Conservation (phyloP, 106 monocot genomes). For the Dendrobium huoshanense region DNA sequence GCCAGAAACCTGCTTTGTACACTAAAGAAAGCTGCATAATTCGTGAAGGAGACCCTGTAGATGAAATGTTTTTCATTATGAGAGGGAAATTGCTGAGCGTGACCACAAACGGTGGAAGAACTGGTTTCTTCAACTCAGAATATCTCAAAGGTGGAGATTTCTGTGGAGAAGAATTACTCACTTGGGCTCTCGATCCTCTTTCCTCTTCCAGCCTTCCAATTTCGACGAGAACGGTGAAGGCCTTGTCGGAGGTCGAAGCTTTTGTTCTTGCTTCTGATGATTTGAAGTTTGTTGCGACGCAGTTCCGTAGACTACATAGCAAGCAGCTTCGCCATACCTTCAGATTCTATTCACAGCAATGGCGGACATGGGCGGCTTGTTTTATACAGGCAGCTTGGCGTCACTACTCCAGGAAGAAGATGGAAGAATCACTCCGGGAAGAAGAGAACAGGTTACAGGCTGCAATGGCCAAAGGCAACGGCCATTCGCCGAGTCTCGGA, state of each 20-base stretch:
- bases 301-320: slow-evolving; percentile 61
- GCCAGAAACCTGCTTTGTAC: slow-evolving; percentile 45
- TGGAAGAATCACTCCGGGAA: slow-evolving; percentile 37
- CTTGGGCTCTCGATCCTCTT: slow-evolving; percentile 57
- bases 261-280: slow-evolving; percentile 50
- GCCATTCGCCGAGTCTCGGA: slow-evolving; percentile 34
- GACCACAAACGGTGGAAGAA: slow-evolving; percentile 65
- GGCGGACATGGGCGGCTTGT: slow-evolving; percentile 67
- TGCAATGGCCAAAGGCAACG: slow-evolving; percentile 16
- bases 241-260: slow-evolving; percentile 48
- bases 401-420: slow-evolving; percentile 34
- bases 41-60: slow-evolving; percentile 52
- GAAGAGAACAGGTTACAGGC: slow-evolving; percentile 43
- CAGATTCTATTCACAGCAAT: slow-evolving; percentile 54
- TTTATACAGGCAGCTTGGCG: slow-evolving; percentile 68
- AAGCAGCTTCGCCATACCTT: slow-evolving; percentile 59
- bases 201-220: slow-evolving; percentile 45
- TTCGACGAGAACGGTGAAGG: slow-evolving; percentile 54
- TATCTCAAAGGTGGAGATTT: slow-evolving; percentile 49
- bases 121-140: slow-evolving; percentile 55
- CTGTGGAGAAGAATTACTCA: slow-evolving; percentile 60
- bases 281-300: slow-evolving; percentile 59
- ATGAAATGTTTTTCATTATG: slow-evolving; percentile 66
- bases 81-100: slow-evolving; percentile 43
- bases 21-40: slow-evolving; percentile 40